Evolutionary conservation across 108 stramenopile genomes (phyloP).

Genomic region (Cyclotella cryptica): DNA sequence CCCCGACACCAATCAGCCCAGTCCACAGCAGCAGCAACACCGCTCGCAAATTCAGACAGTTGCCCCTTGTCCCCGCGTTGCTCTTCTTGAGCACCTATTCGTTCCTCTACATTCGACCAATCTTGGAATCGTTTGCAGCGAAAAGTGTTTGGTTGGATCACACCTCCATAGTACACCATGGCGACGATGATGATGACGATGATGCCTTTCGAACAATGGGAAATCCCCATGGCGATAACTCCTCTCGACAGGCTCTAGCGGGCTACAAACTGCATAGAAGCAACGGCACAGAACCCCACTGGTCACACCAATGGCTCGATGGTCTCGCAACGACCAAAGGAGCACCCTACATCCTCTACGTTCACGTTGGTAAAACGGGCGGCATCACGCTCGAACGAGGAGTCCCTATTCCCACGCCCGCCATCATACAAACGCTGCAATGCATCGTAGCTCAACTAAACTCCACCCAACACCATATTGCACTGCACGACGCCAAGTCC

Average conservation of each 20-base stretch:
- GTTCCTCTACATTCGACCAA: background rate
- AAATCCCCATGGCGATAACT: too few species aligned
- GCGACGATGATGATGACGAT: too few species aligned
- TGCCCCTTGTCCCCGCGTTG: too few species aligned
- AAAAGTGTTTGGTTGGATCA: constrained; percentile 1
- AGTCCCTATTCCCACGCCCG: background rate
- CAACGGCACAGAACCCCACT: background rate
- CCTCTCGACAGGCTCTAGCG: background rate
- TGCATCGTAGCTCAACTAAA: background rate
- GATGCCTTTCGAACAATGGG: too few species aligned
- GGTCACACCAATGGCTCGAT: background rate
- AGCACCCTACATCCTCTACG: background rate
- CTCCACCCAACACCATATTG: background rate
- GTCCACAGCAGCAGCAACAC: too few species aligned
- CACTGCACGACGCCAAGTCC: background rate
- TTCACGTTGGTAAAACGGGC: constrained; percentile 11
- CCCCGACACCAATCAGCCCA: too few species aligned
- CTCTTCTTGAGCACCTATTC: background rate
- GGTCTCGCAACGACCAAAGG: background rate
- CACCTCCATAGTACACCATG: background rate
- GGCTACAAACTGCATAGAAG: background rate
- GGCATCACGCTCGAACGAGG: constrained; percentile 8
- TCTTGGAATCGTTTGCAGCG: background rate
- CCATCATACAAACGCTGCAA: background rate
- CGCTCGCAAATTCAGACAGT: too few species aligned